Evolutionary conservation across 2,329 filamentous ascomycete species (phyloP), one percentile per base, ranked within the genome.

Genomic region (Epichloe elymi): DNA sequence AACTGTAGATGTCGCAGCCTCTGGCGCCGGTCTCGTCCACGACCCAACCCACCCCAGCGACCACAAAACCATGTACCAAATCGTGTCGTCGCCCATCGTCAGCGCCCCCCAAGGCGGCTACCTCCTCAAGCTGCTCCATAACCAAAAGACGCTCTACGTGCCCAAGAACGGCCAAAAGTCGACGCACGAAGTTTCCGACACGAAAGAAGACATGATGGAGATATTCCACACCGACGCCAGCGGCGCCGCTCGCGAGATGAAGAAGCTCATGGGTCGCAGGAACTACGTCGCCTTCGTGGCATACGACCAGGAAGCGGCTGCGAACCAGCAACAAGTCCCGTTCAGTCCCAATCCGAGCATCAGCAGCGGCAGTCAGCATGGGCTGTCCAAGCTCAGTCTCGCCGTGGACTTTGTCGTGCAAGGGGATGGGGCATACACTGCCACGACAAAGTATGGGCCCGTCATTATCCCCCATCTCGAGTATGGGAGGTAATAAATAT

Each of bases 131-230:
- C 79, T 98, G 62, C 82, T 98, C n/a, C 89, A 97, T 74, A 93
- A 86, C 73, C 91, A 90, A 70, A 93, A 91, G 67, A 80, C 86
- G 38, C 80, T 97, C 30, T 98, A 96, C 66, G 77, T 98, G 50
- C 93, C 93, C 0, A 76, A 79, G 50, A 98, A 98, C 67, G 91
- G 91, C 1, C 82, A 88, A 51, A 79, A 80, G 57, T 83, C 85
- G 1, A 85, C 76, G 2, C 80, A 88, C 54, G 78, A 83, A 56
- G 78, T 86, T 1, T 86, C 83, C 2, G 93, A 98, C 65, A 98
- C 93, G 45, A 97, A 98, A 69, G 93, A 98, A 67, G 93, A 98
- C 69, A 98, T 98, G 93, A 95, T 98, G 86, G 93, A 98, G 72
- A 94, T 98, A 58, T 98, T 98, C 77, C 88, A 93, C 61, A 87